These are phyloP conservation scores for Parasarocladium wereldwijsianum DNA, from an alignment of 2,329 filamentous ascomycete genomes.

Conservation along the genomic window DNA sequence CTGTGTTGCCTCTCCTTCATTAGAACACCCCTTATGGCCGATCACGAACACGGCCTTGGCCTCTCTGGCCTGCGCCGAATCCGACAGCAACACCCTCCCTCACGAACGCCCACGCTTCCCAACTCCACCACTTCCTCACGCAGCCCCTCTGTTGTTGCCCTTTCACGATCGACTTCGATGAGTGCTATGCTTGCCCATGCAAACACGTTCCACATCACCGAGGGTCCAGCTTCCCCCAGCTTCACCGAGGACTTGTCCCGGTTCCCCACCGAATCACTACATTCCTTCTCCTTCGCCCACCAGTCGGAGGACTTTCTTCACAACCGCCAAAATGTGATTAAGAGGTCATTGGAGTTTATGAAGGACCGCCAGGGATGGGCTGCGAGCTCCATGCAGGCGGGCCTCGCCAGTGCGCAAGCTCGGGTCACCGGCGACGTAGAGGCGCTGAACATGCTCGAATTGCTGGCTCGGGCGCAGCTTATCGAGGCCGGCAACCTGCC, in stretches of 20 bases:
- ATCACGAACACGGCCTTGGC: slow-evolving; percentile 78
- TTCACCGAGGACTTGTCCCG: slow-evolving; percentile 80
- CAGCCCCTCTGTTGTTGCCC: slow-evolving; percentile 37
- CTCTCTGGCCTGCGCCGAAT: slow-evolving; percentile 84
- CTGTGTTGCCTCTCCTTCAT: slow-evolving; percentile 8
- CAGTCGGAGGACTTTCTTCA: slow-evolving; percentile 87
- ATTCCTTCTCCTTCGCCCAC: slow-evolving; percentile 96
- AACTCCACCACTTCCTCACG: slow-evolving; percentile 47
- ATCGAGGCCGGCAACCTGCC: slow-evolving; percentile 53
- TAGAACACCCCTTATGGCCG: slow-evolving; percentile 69
- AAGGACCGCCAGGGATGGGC: slow-evolving; percentile 79
- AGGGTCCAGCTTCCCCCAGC: slow-evolving; percentile 57
- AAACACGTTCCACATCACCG: slow-evolving; percentile 36
- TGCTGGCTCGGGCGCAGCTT: slow-evolving; percentile 68
- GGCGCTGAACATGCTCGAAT: slow-evolving; percentile 78
- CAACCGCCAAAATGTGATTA: slow-evolving; percentile 82
- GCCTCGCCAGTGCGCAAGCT: slow-evolving; percentile 70
- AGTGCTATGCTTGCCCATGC: slow-evolving; percentile 47
- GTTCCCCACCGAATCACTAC: slow-evolving; percentile 89
- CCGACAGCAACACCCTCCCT: slow-evolving; percentile 60
- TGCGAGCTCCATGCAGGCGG: slow-evolving; percentile 48
- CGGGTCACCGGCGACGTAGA: slow-evolving; percentile 72
- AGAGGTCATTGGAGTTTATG: slow-evolving; percentile 93
- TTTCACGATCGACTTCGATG: slow-evolving; percentile 59
- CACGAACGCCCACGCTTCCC: slow-evolving; percentile 50